Base-by-base conservation (phyloP, 345 rosid genomes). In the Angophora floribunda region DNA sequence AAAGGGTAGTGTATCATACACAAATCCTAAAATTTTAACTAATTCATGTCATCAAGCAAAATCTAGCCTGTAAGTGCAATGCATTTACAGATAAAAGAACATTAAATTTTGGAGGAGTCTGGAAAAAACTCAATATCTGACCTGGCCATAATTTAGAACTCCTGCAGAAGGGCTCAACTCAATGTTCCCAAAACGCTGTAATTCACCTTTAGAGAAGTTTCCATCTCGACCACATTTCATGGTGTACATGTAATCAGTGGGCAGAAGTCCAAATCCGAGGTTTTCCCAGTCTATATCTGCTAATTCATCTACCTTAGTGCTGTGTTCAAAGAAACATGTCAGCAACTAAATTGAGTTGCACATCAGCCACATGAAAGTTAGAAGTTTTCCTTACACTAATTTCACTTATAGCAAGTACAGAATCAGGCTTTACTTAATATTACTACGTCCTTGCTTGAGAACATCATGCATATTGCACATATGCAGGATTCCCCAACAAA, bases 121-220 rank as follows among this genome's bases (percentile, higher is more conserved):
- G 55, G 4, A 79, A 44, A 26, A 22, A 87, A 80, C 21, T 57
- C 15, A 87, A 63, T 41, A 87, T 65, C 88, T 59, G 90, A 97
- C 99, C 98, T 98, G 99, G 89, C 98, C 99, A 93, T 96, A 98
- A 89, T 97, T 98, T 90, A 98, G 92, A 22, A 98, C 96, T 45
- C 97, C 98, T 52, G 99, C 95, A 14, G 98, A 96, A 16, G 99
- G 99, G 90, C 89, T 95, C 90, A 98, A 86, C 90, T 96, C 98
- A 90, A 96, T 96, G 93, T 96, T 96, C 75, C 98, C 99, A 91
- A 94, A 97, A 61, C 95, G 94, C 91, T 91, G 95, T 85, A 97
- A 85, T 91, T 92, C 96, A 49, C 99, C 98, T 49, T 93, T 91
- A 4, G 97, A 89, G 89, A 94, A 98, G 51, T 86, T 94, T 4